These are phyloP conservation scores for Ustilago xerochloae DNA, from an alignment of 1,284 basidiomycete genomes.

Conservation along the genomic window DNA sequence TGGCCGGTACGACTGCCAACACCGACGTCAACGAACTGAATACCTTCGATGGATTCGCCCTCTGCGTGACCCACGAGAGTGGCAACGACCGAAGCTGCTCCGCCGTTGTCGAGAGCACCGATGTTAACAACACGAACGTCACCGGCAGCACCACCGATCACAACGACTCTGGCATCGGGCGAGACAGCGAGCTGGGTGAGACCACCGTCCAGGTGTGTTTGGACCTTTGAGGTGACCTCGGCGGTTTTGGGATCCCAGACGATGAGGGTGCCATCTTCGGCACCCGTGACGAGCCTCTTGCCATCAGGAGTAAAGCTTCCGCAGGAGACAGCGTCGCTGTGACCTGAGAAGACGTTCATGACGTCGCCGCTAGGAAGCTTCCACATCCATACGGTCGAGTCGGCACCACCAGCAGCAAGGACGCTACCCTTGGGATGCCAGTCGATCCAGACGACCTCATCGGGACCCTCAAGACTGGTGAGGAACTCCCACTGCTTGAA, in stretches of 20 bases:
- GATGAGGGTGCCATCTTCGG: slow-evolving; percentile 84
- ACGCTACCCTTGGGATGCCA: slow-evolving; percentile 97
- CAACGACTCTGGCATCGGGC: slow-evolving; percentile 75
- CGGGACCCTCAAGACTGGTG: slow-evolving; percentile 89
- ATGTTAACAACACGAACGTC: slow-evolving; percentile 85
- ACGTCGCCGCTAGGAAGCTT: slow-evolving; percentile 90
- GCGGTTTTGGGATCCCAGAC: slow-evolving; percentile 90
- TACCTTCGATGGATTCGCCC: slow-evolving; percentile 88
- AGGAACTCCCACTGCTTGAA: slow-evolving; percentile 90
- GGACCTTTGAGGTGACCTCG: slow-evolving; percentile 82
- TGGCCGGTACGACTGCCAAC: slow-evolving; percentile 73
- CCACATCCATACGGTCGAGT: slow-evolving; percentile 98
- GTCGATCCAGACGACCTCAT: slow-evolving; percentile 92
- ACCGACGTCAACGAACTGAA: slow-evolving; percentile 84
- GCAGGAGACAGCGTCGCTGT: slow-evolving; percentile 84
- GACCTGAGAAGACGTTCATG: slow-evolving; percentile 95
- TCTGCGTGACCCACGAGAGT: slow-evolving; percentile 85
- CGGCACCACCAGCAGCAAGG: slow-evolving; percentile 89
- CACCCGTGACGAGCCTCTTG: slow-evolving; percentile 81
- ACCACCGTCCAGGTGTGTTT: slow-evolving; percentile 74
- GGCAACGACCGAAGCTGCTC: slow-evolving; percentile 79
- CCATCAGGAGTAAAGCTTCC: slow-evolving; percentile 92
- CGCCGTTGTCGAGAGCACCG: slow-evolving; percentile 72
- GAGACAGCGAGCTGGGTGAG: slow-evolving; percentile 90
- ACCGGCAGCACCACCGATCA: slow-evolving; percentile 86